Evolutionary conservation across 371 early-diverging fungal genomes (phyloP).

Genomic region (Lichtheimia ramosa): DNA sequence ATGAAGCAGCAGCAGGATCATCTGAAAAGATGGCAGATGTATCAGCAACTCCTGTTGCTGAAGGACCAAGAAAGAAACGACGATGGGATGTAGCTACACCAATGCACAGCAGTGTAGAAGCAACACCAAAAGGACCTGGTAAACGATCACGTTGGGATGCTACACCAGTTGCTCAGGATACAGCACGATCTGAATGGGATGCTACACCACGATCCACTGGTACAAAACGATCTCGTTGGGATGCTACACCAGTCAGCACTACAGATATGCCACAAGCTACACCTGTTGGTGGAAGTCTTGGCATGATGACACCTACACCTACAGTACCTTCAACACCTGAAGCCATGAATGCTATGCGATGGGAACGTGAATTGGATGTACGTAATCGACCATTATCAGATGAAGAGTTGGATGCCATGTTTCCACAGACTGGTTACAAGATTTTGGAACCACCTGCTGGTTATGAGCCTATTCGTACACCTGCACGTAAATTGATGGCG

Average conservation of each 20-base stretch:
- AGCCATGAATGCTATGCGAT: conserved; percentile 70
- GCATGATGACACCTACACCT: conserved; percentile 78
- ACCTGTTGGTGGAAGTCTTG: conserved; percentile 72
- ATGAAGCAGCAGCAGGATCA: conserved; percentile 48
- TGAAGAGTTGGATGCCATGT: conserved; percentile 92
- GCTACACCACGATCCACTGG: conserved; percentile 60
- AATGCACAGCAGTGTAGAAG: conserved; percentile 56
- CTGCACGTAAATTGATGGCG: conserved; percentile 91
- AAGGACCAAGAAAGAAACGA: conserved; percentile 59
- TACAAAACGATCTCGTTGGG: conserved; percentile 76
- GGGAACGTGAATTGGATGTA: conserved; percentile 84
- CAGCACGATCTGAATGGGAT: conserved; percentile 60
- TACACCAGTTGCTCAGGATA: conserved; percentile 62
- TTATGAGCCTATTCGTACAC: conserved; percentile 94
- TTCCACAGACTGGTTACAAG: conserved; percentile 90
- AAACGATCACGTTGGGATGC: conserved; percentile 85
- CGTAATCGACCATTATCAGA: conserved; percentile 88
- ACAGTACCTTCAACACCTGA: conserved; percentile 84
- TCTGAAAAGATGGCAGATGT: conserved; percentile 22
- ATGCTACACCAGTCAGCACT: conserved; percentile 72
- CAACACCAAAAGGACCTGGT: conserved; percentile 55
- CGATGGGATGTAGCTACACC: conserved; percentile 91
- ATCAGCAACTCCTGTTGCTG: conserved; percentile 21
- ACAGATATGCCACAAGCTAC: conserved; percentile 61
- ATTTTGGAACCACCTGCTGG: conserved; percentile 88